Base-by-base conservation (phyloP, 1,139 yeast genomes). In the Scheffersomyces lignicola region DNA sequence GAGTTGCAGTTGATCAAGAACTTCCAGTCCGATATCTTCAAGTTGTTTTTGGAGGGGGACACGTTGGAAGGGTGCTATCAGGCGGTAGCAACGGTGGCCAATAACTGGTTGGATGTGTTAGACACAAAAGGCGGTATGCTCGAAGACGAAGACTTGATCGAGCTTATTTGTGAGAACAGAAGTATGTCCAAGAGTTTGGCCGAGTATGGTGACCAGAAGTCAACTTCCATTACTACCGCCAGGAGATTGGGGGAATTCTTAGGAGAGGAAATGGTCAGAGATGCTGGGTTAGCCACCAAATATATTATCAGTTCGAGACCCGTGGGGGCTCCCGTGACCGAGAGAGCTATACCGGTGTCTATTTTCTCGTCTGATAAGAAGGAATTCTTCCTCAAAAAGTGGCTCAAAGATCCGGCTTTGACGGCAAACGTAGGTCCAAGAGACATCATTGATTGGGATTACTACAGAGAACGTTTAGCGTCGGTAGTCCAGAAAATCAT, bases 201-300 rank as follows among this genome's bases (percentile, higher is more conserved):
- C 10, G 98, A 92, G 53, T 94, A 94, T 51, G 97, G 82, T 5
- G 76, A 73, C 20, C 97, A 89, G 54, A 94, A 94, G 53, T 88
- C 97, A 0, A 89, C 97, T 0, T 88, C 97, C 0, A 92, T 94
- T 45, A 89, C 97, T 2, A 92, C 98, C 1, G 98, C 98, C 1
- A 79, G 74, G 48, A 74, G 99, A 47, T 69, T 94, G 34, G 97
- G 97, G 39, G 97, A 92, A 49, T 92, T 94, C 53, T 70, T 94
- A 47, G 98, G 98, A n/a, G 90, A 84, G 43, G 96, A 88, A 49
- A 92, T 92, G 96, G 95, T 89, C 7, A 89, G 88, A 50, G 97
- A 90, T 62, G 90, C 92, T 37, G 98, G 98, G 44, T 76, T 94
- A 43, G 96, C 96, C 2, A 92, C 97, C 61, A 89, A 89, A 56